Conservation (phyloP, 148 eudicot species). For the Nepenthes mirabilis region DNA sequence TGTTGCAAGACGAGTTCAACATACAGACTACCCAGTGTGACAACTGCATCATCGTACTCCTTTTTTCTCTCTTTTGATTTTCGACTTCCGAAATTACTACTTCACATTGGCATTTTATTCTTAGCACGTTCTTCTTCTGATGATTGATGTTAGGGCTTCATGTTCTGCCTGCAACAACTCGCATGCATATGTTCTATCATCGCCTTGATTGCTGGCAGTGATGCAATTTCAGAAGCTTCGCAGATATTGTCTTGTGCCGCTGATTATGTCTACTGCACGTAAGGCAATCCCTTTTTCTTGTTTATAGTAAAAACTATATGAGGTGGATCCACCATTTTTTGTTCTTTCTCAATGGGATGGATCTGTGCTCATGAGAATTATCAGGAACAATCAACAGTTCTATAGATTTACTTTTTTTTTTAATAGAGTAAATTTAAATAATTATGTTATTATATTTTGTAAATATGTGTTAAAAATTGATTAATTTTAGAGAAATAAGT, state of each 20-base stretch:
- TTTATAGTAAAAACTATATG: too few species aligned
- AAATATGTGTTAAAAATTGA: too few species aligned
- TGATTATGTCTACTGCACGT: slow-evolving; percentile 90
- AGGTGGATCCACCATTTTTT: too few species aligned
- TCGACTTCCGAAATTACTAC: not conserved
- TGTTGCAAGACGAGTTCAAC: slow-evolving; percentile 96
- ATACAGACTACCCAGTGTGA: slow-evolving; percentile 92
- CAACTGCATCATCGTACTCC: slow-evolving; percentile 88
- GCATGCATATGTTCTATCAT: slow-evolving; percentile 93
- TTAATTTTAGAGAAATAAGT: too few species aligned
- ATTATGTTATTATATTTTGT: too few species aligned
- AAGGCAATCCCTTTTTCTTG: slow-evolving; percentile 15
- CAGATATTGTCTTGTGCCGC: slow-evolving; percentile 52
- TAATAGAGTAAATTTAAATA: too few species aligned
- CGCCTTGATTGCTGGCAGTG: slow-evolving; percentile 79
- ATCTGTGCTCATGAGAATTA: too few species aligned
- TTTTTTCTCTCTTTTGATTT: slow-evolving; percentile 17
- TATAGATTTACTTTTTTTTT: too few species aligned
- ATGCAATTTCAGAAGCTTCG: slow-evolving; percentile 73
- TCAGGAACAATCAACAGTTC: too few species aligned
- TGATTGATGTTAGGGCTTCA: slow-evolving; percentile 47
- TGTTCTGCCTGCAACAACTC: slow-evolving; percentile 87
- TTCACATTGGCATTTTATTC: not conserved
- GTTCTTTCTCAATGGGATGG: too few species aligned
- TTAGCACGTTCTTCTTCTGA: not conserved